Conservation (phyloP, 495 filamentous ascomycete species). For the Margaritispora aquatica region DNA sequence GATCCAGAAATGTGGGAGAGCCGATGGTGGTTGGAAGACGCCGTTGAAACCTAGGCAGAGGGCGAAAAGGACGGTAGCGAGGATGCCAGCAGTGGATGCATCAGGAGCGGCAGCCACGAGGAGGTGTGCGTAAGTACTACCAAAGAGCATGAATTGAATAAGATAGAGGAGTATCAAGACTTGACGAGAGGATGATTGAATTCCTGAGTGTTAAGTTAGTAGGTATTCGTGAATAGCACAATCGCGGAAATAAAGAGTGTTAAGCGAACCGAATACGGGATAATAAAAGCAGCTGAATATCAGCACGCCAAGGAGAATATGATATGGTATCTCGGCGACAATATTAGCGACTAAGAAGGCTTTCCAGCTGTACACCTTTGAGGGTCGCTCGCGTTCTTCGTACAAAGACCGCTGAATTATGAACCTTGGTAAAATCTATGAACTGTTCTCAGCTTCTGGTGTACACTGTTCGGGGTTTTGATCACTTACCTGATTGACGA, state of each 20-base stretch:
- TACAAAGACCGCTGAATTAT: conserved; percentile 71
- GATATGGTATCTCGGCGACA: conserved; percentile 48
- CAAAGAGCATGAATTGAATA: background rate
- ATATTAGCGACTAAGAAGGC: conserved; percentile 78
- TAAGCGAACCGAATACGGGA: background rate
- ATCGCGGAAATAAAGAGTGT: background rate
- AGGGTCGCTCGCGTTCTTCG: conserved; percentile 82
- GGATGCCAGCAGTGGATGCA: background rate
- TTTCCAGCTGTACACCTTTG: conserved; percentile 77
- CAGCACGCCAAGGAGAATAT: background rate
- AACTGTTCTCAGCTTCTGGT: background rate
- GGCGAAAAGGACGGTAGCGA: background rate
- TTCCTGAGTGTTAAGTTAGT: background rate
- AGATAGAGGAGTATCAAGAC: background rate
- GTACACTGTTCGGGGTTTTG: background rate
- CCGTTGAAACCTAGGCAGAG: background rate
- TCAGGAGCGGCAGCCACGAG: background rate
- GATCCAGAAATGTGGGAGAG: conserved; percentile 70
- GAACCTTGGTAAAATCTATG: conserved; percentile 84
- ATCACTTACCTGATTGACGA: background rate
- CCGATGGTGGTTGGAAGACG: conserved; percentile 29
- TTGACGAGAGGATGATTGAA: background rate
- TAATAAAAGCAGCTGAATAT: background rate
- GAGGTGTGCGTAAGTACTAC: background rate
- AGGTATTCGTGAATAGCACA: too few relatives aligned